phyloP scores from a whole-genome alignment of 306 rosid genomes.

The Myrica gale region DNA sequence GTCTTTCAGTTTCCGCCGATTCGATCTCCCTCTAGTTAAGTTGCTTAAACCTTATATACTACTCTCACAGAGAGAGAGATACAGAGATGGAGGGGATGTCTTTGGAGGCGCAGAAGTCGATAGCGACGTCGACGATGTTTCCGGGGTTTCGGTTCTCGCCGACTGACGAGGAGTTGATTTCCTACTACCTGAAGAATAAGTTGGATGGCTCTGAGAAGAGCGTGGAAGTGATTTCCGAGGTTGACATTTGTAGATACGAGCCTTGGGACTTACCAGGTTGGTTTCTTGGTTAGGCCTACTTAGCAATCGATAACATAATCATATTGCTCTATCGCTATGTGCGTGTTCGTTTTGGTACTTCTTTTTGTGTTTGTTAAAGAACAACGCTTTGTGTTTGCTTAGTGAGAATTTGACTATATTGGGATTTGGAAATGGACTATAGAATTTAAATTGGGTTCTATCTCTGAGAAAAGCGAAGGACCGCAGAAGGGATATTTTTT shows the following conservation, averaged over 20 bases:
- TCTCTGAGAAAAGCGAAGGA: background rate
- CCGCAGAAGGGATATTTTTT: background rate
- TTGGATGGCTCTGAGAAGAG: constrained; percentile 51
- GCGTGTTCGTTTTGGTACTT: too few relatives aligned
- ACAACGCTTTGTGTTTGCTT: background rate
- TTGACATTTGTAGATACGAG: constrained; percentile 79
- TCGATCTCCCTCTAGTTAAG: background rate
- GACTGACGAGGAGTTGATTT: constrained; percentile 83
- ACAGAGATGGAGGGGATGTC: constrained; percentile 37
- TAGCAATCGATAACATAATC: background rate
- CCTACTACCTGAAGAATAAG: constrained; percentile 74
- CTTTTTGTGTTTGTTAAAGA: background rate
- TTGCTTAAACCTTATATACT: background rate
- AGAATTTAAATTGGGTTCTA: background rate
- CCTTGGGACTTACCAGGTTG: constrained; percentile 95
- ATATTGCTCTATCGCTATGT: background rate
- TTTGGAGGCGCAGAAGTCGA: constrained; percentile 55
- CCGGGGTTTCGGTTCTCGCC: constrained; percentile 96
- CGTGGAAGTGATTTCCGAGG: constrained; percentile 75
- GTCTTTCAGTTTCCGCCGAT: constrained; percentile 3
- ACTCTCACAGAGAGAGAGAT: background rate
- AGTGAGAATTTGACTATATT: background rate
- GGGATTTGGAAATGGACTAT: background rate
- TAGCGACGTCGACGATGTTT: constrained; percentile 72
- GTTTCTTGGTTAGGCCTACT: background rate